A percentile compares a stretch with the other conserved stretches of the same genome.
Conservation (phyloP, 1,284 basidiomycete genomes). For the Cryptococcus sp. region DNA sequence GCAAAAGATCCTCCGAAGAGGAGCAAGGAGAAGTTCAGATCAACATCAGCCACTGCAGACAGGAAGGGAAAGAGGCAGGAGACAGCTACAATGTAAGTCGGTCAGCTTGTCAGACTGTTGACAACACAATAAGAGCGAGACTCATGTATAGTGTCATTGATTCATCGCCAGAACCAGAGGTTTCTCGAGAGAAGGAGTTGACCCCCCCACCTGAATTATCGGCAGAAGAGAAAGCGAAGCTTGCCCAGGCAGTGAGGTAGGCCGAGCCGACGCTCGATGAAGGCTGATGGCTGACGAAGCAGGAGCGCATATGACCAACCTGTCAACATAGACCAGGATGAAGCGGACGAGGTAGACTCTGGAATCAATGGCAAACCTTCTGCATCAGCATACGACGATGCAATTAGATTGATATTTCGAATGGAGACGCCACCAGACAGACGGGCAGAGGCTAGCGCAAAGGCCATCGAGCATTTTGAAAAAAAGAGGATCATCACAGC, state of each 20-base stretch:
- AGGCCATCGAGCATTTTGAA: neutral
- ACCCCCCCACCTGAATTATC: neutral
- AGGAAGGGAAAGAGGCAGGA: neutral
- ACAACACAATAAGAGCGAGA: neutral
- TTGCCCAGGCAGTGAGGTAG: neutral
- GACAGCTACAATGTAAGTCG: neutral
- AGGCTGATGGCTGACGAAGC: neutral
- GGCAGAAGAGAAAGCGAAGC: neutral
- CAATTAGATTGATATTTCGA: neutral
- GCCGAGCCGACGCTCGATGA: neutral
- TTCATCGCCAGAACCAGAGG: neutral
- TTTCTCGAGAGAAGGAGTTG: neutral
- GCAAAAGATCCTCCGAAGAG: neutral
- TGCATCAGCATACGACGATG: neutral
- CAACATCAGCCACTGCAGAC: no score
- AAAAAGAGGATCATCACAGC: neutral
- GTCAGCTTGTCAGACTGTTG: neutral
- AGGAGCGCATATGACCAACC: neutral
- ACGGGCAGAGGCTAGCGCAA: neutral
- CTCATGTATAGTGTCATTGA: no score
- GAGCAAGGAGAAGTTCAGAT: neutral
- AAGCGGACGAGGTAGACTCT: no score
- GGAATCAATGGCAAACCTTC: neutral
- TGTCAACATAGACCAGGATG: neutral
- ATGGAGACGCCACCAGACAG: neutral